Conservation (phyloP, 441 rosid genomes). For the Jatropha multifida region DNA sequence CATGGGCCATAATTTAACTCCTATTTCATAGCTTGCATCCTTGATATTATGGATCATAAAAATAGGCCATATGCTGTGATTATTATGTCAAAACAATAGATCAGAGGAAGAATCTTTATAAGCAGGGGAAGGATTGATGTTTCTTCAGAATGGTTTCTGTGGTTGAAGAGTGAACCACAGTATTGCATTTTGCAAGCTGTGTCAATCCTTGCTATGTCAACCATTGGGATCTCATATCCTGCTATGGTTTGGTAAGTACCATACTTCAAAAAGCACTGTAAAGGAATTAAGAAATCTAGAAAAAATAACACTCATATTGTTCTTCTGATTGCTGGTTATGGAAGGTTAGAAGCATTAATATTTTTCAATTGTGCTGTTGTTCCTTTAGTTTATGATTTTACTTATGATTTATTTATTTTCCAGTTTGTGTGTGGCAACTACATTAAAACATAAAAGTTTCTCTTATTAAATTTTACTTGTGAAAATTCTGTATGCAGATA, state of each 20-base stretch:
- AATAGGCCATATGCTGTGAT: background rate
- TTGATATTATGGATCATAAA: background rate
- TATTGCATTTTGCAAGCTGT: background rate
- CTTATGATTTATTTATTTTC: background rate
- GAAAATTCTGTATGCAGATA: constrained; percentile 49
- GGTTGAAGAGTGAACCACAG: background rate
- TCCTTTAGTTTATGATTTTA: background rate
- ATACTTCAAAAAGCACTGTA: background rate
- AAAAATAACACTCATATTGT: background rate
- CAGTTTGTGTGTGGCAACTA: background rate
- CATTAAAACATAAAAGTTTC: background rate
- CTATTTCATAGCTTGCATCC: background rate
- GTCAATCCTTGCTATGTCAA: background rate
- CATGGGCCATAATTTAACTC: background rate
- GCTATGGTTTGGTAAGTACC: background rate
- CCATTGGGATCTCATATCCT: background rate
- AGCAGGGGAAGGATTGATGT: background rate
- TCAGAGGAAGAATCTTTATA: background rate
- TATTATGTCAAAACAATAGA: background rate
- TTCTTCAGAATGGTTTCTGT: background rate
- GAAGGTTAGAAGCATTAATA: background rate
- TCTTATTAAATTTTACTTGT: constrained; percentile 8
- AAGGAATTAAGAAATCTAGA: background rate
- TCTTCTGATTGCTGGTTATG: background rate
- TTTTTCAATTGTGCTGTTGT: background rate